Evolutionary conservation across 169 alveolate species (phyloP).

Genomic region (Theileria annulata): DNA sequence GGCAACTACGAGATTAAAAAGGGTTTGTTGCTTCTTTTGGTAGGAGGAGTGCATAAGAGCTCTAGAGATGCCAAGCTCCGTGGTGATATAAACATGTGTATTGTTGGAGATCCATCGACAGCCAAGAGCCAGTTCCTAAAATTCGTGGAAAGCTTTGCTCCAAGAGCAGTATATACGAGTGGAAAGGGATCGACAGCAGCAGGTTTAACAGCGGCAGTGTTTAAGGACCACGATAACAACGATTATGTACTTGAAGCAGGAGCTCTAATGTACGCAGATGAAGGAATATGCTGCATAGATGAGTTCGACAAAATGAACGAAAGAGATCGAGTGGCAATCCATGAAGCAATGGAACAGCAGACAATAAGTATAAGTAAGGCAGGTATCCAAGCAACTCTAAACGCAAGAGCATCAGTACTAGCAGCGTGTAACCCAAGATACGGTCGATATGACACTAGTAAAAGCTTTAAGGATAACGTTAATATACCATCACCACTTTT

Average conservation of each 20-base stretch:
- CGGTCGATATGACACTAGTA: slow-evolving; percentile 93
- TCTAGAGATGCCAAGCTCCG: slow-evolving; percentile 91
- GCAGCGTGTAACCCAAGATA: slow-evolving; percentile 98
- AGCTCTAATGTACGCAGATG: slow-evolving; percentile 96
- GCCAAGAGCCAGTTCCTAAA: slow-evolving; percentile 95
- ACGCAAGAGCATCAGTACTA: slow-evolving; percentile 97
- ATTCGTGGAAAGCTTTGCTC: slow-evolving; percentile 88
- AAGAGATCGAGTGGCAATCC: slow-evolving; percentile 97
- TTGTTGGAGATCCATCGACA: slow-evolving; percentile 99
- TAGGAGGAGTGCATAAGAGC: slow-evolving; percentile 95
- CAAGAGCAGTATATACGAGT: slow-evolving; percentile 93
- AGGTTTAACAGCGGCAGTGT: slow-evolving; percentile 97
- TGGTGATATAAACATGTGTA: slow-evolving; percentile 95
- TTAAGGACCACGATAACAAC: slow-evolving; percentile 95
- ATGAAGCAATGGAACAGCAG: slow-evolving; percentile 98
- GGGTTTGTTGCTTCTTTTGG: slow-evolving; percentile 93
- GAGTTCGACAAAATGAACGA: slow-evolving; percentile 98
- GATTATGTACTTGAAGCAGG: slow-evolving; percentile 97
- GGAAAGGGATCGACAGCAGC: slow-evolving; percentile 97
- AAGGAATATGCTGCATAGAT: slow-evolving; percentile 97
- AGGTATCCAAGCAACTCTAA: slow-evolving; percentile 97
- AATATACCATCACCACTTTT: slow-evolving; percentile 95
- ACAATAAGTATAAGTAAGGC: slow-evolving; percentile 97
- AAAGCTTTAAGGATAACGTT: slow-evolving; percentile 88
- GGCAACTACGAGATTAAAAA: slow-evolving; percentile 95